Evolutionary conservation across 2,329 filamentous ascomycete species (phyloP).

Genomic region (Hypoxylon sp.): DNA sequence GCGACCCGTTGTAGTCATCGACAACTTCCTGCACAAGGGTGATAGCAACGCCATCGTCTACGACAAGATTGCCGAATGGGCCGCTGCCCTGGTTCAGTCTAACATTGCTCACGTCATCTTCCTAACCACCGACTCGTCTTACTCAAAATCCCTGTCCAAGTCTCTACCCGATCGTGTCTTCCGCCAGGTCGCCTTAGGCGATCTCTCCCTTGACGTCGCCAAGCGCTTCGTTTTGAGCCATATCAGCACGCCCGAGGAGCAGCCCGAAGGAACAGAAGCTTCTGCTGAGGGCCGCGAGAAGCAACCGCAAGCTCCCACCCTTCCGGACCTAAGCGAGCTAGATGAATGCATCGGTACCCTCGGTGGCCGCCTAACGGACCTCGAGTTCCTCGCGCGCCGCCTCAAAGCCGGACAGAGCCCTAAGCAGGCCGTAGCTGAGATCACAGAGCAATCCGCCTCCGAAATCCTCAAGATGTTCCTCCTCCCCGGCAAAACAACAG

Average conservation of each 20-base stretch:
- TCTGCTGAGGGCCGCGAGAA: slow-evolving; percentile 49
- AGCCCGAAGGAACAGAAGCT: slow-evolving; percentile 50
- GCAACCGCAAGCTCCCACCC: slow-evolving; percentile 45
- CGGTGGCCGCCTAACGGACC: slow-evolving; percentile 92
- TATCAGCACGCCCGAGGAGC: slow-evolving; percentile 66
- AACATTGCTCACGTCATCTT: slow-evolving; percentile 96
- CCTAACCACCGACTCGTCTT: slow-evolving; percentile 89
- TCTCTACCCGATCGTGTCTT: slow-evolving; percentile 93
- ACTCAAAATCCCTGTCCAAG: slow-evolving; percentile 87
- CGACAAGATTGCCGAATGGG: slow-evolving; percentile 90
- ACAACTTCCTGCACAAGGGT: slow-evolving; percentile 89
- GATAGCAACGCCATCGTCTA: slow-evolving; percentile 76
- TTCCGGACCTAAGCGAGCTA: slow-evolving; percentile 73
- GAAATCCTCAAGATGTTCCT: slow-evolving; percentile 97
- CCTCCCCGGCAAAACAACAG: slow-evolving; percentile 66
- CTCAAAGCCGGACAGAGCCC: slow-evolving; percentile 90
- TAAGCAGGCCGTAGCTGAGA: slow-evolving; percentile 83
- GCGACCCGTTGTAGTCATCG: slow-evolving; percentile 86
- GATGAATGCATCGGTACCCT: slow-evolving; percentile 85
- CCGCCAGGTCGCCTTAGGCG: slow-evolving; percentile 85
- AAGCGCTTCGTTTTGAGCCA: slow-evolving; percentile 92
- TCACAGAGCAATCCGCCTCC: slow-evolving; percentile 87
- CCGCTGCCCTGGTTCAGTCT: slow-evolving; percentile 83
- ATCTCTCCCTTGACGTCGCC: slow-evolving; percentile 86
- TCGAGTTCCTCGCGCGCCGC: slow-evolving; percentile 92